Percentiles rank a stretch among this genome's conserved stretches.
phyloP scores from a whole-genome alignment of 441 rosid genomes.

The Populus trichocarpa region DNA sequence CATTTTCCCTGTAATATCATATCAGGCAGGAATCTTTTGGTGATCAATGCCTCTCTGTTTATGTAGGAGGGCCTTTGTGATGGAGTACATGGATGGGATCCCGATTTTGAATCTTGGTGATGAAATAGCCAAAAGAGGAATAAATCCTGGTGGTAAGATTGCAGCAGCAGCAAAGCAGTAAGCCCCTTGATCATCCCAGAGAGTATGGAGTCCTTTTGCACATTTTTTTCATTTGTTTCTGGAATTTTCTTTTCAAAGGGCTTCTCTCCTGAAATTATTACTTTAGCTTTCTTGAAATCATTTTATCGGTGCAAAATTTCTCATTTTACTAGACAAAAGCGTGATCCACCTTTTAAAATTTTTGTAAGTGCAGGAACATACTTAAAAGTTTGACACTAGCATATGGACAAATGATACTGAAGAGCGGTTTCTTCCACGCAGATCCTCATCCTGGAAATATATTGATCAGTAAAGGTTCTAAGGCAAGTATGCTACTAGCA shows the following conservation, averaged over 20 bases:
- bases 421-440: slow-evolving; percentile 94
- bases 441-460: slow-evolving; percentile 99
- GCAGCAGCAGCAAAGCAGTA: slow-evolving; percentile 94
- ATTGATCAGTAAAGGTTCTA: slow-evolving; percentile 79
- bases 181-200: slow-evolving; percentile 43
- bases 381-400: slow-evolving; percentile 75
- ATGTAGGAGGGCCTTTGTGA: slow-evolving; percentile 69
- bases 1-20: slow-evolving; percentile 8
- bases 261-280: not conserved
- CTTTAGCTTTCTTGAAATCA: not conserved
- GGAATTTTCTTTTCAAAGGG: not conserved
- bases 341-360: no score
- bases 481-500: slow-evolving; percentile 53
- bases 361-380: slow-evolving; percentile 67
- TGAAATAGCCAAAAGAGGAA: slow-evolving; percentile 92
- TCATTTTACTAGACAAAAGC: not conserved
- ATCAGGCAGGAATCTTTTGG: not conserved
- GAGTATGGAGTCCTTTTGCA: slow-evolving; percentile 25
- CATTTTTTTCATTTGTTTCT: not conserved
- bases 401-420: slow-evolving; percentile 95
- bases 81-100: slow-evolving; percentile 92
- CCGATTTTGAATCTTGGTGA: slow-evolving; percentile 89
- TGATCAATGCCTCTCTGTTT: slow-evolving; percentile 13
- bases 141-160: slow-evolving; percentile 74
- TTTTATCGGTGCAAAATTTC: no score